Base-by-base conservation (phyloP, 257 asterid genomes). In the Solanum dulcamara region DNA sequence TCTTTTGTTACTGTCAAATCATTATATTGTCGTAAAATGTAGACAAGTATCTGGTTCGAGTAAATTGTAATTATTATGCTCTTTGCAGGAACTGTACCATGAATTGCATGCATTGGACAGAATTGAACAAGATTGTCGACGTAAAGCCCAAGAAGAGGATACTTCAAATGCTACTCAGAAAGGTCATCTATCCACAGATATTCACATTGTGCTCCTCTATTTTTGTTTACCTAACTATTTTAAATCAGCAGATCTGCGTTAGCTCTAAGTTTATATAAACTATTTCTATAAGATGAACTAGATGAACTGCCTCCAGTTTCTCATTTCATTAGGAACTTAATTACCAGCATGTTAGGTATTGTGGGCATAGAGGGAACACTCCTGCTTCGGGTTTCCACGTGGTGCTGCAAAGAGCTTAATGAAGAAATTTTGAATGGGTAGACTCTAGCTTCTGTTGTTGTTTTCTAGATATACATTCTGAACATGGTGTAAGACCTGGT, bases 21-120 rank as follows among this genome's bases (percentile, higher is more conserved):
- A 5, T 37, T 20, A 20, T 35, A 22, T 37, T 20, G n/a, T 68
- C 7, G 42, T 68, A 8, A 68, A 71, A 22, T 71, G 50, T 71
- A 14, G 24, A 44, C 22, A 74, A 42, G 57, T 74, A 42, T 24
- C 57, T 74, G 57, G 37, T 42, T 46, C 33, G 20, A 74, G 57
- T 75, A 26, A 44, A 28, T 75, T 75, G 40, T 79, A 79, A 77
- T 30, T 79, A 4, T 79, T 48, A 48, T 79, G 88, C 89, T 84
- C 83, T 72, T 83, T 91, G 86, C 91, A 96, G 99, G 99, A 96
- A 89, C 90, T 96, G 72, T 96, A 96, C 91, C 98, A 96, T 91
- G 98, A 96, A 90, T 84, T 96, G 97, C 99, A 95, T 87, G 96
- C 98, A 40, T 86, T 96, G 86, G 99, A 96, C 90, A 94, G 97